phyloP scores from a whole-genome alignment of 169 alveolate genomes.

The Plasmodium knowlesi region DNA sequence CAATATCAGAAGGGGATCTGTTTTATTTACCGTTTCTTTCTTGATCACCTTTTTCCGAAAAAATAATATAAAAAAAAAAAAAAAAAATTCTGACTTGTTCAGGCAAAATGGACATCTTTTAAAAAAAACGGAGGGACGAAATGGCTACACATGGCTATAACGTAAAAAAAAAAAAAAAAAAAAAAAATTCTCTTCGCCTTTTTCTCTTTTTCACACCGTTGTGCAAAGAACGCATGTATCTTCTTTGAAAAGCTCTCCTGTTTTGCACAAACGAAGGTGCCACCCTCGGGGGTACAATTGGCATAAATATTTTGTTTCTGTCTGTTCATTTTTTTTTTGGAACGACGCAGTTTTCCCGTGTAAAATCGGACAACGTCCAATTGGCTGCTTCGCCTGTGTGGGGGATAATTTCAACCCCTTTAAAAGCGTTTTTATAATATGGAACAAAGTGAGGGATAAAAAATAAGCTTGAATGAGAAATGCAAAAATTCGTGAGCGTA shows the following conservation, averaged over 20 bases:
- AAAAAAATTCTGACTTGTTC: background rate
- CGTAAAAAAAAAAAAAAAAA: background rate
- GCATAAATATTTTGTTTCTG: background rate
- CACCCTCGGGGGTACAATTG: background rate
- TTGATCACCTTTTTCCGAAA: background rate
- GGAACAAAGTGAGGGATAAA: background rate
- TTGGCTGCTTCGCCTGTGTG: too few species aligned
- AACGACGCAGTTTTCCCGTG: background rate
- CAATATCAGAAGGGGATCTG: background rate
- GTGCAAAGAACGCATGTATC: background rate
- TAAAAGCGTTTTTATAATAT: too few species aligned
- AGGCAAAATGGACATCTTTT: background rate
- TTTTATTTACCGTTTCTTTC: background rate
- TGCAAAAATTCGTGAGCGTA: background rate
- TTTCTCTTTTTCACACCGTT: background rate
- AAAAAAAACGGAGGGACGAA: background rate
- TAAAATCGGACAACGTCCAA: background rate
- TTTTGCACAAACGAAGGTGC: background rate
- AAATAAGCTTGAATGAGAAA: background rate
- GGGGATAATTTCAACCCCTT: background rate
- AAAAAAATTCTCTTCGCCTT: background rate
- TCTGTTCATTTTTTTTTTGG: background rate
- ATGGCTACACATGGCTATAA: background rate
- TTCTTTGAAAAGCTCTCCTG: background rate
- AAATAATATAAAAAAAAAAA: background rate